Conservation (phyloP, 176 grass and related monocot genomes). For the Cenchrus americanus region DNA sequence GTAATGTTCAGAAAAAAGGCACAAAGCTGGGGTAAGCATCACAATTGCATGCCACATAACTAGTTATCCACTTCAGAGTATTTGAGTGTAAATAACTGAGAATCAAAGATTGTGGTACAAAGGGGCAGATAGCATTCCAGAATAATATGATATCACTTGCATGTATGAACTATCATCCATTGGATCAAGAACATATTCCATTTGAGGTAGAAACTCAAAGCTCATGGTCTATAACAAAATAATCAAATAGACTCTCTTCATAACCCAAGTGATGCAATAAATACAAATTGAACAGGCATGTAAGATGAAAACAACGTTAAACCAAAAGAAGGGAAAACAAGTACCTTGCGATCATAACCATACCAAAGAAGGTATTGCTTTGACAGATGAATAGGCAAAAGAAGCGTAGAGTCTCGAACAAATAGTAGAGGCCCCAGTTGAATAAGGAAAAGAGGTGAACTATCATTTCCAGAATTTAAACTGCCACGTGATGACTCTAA, state of each 20-base stretch:
- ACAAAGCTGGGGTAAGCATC: neutral
- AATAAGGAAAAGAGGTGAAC: constrained; percentile 81
- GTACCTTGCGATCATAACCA: constrained; percentile 96
- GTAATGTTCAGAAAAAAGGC: neutral
- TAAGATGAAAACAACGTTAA: neutral
- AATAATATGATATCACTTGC: neutral
- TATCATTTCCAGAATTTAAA: constrained; percentile 63
- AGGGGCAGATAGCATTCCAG: neutral
- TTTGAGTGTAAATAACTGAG: neutral
- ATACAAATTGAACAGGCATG: neutral
- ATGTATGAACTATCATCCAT: neutral
- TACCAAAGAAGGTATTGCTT: constrained; percentile 99
- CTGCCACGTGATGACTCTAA: constrained; percentile 72
- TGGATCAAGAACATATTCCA: neutral
- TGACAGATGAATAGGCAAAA: constrained; percentile 94
- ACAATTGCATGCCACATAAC: neutral
- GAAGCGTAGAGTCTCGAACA: constrained; percentile 85
- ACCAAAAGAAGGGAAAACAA: neutral
- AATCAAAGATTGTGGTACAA: neutral
- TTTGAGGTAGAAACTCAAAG: neutral
- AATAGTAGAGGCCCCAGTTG: constrained; percentile 91
- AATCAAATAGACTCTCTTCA: neutral
- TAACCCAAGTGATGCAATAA: neutral
- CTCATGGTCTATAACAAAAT: constrained; percentile 1
- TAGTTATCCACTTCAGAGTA: neutral